Percentiles rank a stretch among this genome's conserved stretches.
Evolutionary conservation across 495 filamentous ascomycete genomes (phyloP).

Genomic region (Lasiosphaeria miniovina): DNA sequence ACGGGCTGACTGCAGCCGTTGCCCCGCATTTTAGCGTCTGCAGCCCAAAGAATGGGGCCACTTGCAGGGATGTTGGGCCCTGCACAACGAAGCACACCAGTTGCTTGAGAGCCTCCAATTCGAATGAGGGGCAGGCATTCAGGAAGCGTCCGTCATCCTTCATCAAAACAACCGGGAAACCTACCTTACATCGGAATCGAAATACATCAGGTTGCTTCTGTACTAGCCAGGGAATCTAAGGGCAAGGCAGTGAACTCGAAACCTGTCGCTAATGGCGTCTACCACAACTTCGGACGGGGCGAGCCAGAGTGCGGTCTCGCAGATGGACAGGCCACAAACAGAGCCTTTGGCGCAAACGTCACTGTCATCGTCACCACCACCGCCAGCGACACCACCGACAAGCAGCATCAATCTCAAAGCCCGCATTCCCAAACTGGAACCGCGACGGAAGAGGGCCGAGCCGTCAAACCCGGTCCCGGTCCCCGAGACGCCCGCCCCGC

Average conservation of each 20-base stretch:
- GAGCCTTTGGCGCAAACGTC: slow-evolving; percentile 28
- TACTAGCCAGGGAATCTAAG: neutral
- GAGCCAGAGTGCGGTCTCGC: neutral
- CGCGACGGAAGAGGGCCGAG: slow-evolving; percentile 55
- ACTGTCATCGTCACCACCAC: slow-evolving; percentile 4
- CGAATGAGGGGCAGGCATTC: neutral
- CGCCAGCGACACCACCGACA: neutral
- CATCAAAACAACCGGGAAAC: neutral
- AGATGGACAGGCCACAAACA: slow-evolving; percentile 3
- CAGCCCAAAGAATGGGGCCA: slow-evolving; percentile 1
- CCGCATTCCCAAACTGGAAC: slow-evolving; percentile 65
- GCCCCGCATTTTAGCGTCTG: slow-evolving; percentile 25
- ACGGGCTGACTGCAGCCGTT: slow-evolving; percentile 21
- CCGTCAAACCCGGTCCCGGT: slow-evolving; percentile 57
- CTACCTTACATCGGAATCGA: too few relatives aligned
- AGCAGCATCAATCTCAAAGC: slow-evolving; percentile 56
- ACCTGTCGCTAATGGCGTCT: slow-evolving; percentile 9
- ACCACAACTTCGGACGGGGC: slow-evolving; percentile 4
- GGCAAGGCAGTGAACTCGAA: neutral
- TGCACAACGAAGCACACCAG: slow-evolving; percentile 4
- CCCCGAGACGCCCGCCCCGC: slow-evolving; percentile 68
- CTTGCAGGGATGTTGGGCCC: slow-evolving; percentile 8
- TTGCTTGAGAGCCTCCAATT: slow-evolving; percentile 7
- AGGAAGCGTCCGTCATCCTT: neutral
- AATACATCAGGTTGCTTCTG: neutral